Percentiles rank a stretch among this genome's conserved stretches.
Conservation (phyloP, 495 filamentous ascomycete genomes). For the Schizothecium vesticola region DNA sequence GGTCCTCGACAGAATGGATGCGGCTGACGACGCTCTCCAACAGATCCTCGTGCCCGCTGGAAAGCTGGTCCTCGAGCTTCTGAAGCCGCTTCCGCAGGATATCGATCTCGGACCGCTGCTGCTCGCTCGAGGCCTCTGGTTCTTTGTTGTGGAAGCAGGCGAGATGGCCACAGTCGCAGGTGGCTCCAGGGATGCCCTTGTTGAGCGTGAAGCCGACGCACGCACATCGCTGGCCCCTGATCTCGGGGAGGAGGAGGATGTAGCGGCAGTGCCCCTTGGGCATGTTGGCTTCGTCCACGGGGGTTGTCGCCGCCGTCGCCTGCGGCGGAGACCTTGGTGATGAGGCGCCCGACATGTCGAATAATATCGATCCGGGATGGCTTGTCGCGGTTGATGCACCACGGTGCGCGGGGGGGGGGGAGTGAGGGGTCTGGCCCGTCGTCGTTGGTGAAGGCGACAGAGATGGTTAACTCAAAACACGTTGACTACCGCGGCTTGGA, state of each 20-base stretch:
- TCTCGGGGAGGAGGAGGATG: constrained; percentile 48
- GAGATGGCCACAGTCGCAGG: constrained; percentile 51
- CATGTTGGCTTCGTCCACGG: constrained; percentile 37
- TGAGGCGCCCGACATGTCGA: constrained; percentile 24
- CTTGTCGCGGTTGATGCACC: background rate
- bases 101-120: constrained; percentile 41
- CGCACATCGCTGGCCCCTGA: constrained; percentile 50
- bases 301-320: constrained; percentile 17
- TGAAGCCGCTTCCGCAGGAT: constrained; percentile 42
- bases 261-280: constrained; percentile 52
- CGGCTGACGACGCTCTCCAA: constrained; percentile 39
- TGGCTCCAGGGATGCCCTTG: constrained; percentile 43
- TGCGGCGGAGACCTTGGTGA: constrained; percentile 30
- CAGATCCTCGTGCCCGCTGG: constrained; percentile 37
- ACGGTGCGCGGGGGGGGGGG: background rate
- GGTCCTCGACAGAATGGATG: constrained; percentile 46
- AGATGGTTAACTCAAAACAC: constrained; percentile 4
- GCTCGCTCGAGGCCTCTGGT: constrained; percentile 32
- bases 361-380: constrained; percentile 2
- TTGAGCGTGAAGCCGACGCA: constrained; percentile 52
- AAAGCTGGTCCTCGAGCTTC: constrained; percentile 44
- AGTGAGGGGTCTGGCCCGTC: no score
- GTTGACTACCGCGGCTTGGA: constrained; percentile 25
- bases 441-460: background rate
- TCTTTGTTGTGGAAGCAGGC: constrained; percentile 49